Evolutionary conservation across 208 protist genomes (phyloP).

Genomic region (Leptomonas pyrrhocoris): DNA sequence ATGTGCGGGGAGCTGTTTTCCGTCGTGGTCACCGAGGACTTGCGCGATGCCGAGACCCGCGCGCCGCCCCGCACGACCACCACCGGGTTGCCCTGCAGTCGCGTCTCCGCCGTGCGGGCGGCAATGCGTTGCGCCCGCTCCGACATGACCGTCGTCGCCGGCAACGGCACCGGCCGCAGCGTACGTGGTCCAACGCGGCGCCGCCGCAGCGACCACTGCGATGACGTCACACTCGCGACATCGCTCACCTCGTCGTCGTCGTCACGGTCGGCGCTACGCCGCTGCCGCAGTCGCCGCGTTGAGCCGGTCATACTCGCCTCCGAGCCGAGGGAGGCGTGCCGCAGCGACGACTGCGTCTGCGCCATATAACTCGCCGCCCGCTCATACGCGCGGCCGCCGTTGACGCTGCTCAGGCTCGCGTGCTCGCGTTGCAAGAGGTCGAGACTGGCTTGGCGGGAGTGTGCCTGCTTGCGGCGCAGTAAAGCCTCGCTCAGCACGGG

Average conservation of each 20-base stretch:
- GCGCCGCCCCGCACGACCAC: slow-evolving; percentile 6
- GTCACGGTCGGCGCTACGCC: neutral
- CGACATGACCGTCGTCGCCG: neutral
- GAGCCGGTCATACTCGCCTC: slow-evolving; percentile 7
- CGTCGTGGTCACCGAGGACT: neutral
- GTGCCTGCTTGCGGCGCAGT: slow-evolving; percentile 2
- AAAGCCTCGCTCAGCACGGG: slow-evolving; percentile 11
- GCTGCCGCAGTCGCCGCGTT: neutral
- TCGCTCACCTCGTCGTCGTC: slow-evolving; percentile 15
- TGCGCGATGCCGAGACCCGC: slow-evolving; percentile 2
- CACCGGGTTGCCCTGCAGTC: slow-evolving; percentile 3
- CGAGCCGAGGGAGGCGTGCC: slow-evolving; percentile 8
- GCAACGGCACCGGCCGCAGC: neutral
- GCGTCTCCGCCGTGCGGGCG: neutral
- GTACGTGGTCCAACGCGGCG: neutral
- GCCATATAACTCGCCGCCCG: slow-evolving; percentile 18
- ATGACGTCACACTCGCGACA: slow-evolving; percentile 8
- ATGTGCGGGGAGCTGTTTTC: neutral
- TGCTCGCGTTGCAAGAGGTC: slow-evolving; percentile 5
- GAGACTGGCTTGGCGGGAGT: slow-evolving; percentile 18
- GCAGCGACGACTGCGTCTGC: slow-evolving; percentile 19
- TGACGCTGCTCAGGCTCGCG: neutral
- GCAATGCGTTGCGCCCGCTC: slow-evolving; percentile 19
- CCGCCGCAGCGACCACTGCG: slow-evolving; percentile 18
- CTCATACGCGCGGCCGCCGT: slow-evolving; percentile 1